Evolutionary conservation across 106 monocot species (phyloP).

Genomic region (Cymbidium sinense): DNA sequence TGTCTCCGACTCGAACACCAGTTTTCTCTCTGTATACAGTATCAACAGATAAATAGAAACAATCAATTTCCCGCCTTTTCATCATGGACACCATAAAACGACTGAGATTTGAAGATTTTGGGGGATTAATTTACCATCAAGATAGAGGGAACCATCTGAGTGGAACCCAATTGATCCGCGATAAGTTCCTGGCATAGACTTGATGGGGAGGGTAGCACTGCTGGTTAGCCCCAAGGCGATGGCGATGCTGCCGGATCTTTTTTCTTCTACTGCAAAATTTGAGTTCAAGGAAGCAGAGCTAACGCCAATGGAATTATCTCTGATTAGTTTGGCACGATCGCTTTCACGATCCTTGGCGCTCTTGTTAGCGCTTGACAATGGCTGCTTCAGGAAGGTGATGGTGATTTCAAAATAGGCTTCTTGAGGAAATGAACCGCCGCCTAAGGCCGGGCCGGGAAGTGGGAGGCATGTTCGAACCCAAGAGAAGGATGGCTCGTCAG

Average conservation of each 20-base stretch:
- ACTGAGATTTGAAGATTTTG: background rate
- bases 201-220: background rate
- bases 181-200: constrained; percentile 36
- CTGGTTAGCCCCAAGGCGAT: constrained; percentile 47
- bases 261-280: background rate
- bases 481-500: background rate
- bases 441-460: constrained; percentile 54
- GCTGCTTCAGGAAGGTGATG: constrained; percentile 34
- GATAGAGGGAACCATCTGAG: constrained; percentile 60
- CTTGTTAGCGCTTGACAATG: background rate
- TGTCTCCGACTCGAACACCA: constrained; percentile 47
- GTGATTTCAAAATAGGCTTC: constrained; percentile 88
- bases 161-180: constrained; percentile 68
- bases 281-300: background rate
- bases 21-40: constrained; percentile 37
- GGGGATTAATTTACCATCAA: constrained; percentile 50
- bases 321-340: constrained; percentile 36
- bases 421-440: constrained; percentile 49
- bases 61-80: no score
- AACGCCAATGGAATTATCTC: background rate
- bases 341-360: constrained; percentile 14
- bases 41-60: no score
- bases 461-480: constrained; percentile 47
- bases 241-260: background rate
- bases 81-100: no score